Evolutionary conservation across 768 basidiomycete genomes (phyloP).

Genomic region (Tulasnella sp.): DNA sequence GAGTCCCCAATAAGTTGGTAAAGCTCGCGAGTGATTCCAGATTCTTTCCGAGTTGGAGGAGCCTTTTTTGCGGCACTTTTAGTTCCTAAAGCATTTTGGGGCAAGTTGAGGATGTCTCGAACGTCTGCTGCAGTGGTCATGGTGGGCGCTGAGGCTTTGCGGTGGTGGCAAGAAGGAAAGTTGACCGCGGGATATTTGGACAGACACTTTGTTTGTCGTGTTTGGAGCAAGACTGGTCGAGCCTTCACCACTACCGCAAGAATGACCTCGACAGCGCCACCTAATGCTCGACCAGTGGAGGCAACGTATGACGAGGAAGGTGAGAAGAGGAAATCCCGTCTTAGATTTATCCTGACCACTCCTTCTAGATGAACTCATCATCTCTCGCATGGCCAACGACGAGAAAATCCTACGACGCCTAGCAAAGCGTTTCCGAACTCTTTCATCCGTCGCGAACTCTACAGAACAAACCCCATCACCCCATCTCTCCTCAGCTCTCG

Average conservation of each 20-base stretch:
- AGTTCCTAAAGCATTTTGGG: conserved; percentile 44
- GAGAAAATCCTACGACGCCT: conserved; percentile 73
- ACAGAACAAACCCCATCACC: conserved; percentile 41
- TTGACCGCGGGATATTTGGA: conserved; percentile 6
- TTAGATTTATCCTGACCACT: background rate
- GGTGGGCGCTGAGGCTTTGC: background rate
- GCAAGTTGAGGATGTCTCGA: conserved; percentile 74
- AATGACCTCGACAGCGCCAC: conserved; percentile 9
- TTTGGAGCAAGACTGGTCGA: background rate
- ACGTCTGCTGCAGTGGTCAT: conserved; percentile 60
- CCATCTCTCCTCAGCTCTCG: conserved; percentile 31
- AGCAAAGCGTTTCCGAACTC: conserved; percentile 71
- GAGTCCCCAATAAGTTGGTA: conserved; percentile 94
- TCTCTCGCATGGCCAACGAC: conserved; percentile 76
- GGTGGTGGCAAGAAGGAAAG: conserved; percentile 13
- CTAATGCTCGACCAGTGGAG: background rate
- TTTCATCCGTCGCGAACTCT: conserved; percentile 36
- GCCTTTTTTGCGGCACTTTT: conserved; percentile 47
- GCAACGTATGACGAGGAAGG: conserved; percentile 33
- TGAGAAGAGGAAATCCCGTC: conserved; percentile 26
- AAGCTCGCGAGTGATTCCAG: conserved; percentile 88
- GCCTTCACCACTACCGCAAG: conserved; percentile 3
- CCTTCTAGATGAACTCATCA: conserved; percentile 66
- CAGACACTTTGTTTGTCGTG: background rate
- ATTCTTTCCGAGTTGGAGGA: conserved; percentile 58